Base-by-base conservation (phyloP, 495 filamentous ascomycete genomes). In the Penicillium atrosanguineum region DNA sequence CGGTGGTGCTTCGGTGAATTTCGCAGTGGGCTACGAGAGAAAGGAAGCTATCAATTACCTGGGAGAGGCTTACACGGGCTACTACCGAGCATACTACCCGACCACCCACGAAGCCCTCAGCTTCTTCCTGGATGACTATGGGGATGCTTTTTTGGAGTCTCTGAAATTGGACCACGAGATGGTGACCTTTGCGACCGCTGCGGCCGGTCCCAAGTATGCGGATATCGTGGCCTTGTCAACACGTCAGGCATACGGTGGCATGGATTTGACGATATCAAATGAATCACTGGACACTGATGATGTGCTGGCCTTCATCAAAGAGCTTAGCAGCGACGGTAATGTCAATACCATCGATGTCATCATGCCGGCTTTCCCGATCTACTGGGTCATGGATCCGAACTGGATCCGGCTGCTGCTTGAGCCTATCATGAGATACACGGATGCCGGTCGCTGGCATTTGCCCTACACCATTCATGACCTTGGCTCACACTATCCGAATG, bases 341-440 rank as follows among this genome's bases (percentile, higher is more conserved):
- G 60, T 79, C 45, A 81, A 81, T 48, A 82, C 78, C 3, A 64
- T 82, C 21, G 79, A 81, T 52, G 69, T 81, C 15, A 78, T 81
- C 31, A 78, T 74, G 62, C 76, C 76, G 1, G 69, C 70, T 1
- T 73, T 75, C 49, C 77, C 78, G 7, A 69, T 78, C n/a, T 77
- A 80, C 48, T 78, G 74, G 53, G 66, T 77, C 26, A 54, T 79
- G 49, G 68, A 74, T 41, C 76, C 78, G 7, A 68, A 76, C 34
- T 79, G 77, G 56, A 76, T 81, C 46, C 72, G 74, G 6, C 55
- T 79, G 6, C 50, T 80, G 31, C 56, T 80, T 4, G 77, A 82
- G 44, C 78, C 83, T 12, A 60, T 81, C 46, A 69, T 77, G 63
- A 67, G 68, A 29, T 79, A 80, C 43, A 71, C 81, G 9, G 69